Evolutionary conservation across 1,139 yeast species (phyloP).

Genomic region (Candida freyschussii): DNA sequence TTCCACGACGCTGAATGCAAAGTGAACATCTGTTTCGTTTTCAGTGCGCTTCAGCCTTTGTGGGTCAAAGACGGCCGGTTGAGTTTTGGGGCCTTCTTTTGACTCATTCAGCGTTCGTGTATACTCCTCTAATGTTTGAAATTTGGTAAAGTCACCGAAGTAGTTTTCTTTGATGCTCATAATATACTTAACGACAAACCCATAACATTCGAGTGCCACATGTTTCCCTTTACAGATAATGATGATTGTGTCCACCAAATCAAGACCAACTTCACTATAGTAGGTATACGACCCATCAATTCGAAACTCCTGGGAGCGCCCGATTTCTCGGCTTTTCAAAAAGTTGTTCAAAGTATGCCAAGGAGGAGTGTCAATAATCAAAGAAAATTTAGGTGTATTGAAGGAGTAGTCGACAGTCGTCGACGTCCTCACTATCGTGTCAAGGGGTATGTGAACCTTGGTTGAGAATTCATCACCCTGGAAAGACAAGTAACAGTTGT

Average conservation of each 20-base stretch:
- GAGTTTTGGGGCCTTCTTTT: not conserved
- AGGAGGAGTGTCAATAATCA: conserved; percentile 73
- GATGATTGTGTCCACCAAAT: conserved; percentile 64
- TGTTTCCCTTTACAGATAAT: conserved; percentile 62
- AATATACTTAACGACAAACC: conserved; percentile 70
- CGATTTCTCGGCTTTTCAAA: conserved; percentile 55
- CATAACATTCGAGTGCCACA: conserved; percentile 69
- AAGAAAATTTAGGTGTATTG: conserved; percentile 54
- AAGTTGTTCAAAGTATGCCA: conserved; percentile 88
- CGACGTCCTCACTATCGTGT: conserved; percentile 52
- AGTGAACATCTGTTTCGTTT: conserved; percentile 73
- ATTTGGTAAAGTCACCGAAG: conserved; percentile 81
- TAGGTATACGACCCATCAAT: conserved; percentile 66
- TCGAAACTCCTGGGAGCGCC: conserved; percentile 57
- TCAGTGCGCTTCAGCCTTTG: conserved; percentile 48
- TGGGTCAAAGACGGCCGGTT: conserved; percentile 8
- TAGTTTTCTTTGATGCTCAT: conserved; percentile 82
- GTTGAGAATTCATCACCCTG: conserved; percentile 58
- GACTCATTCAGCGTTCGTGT: conserved; percentile 6
- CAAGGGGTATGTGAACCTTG: conserved; percentile 52
- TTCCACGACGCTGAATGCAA: conserved; percentile 62
- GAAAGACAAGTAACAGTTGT: conserved; percentile 70
- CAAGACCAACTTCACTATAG: conserved; percentile 52
- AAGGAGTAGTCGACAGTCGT: conserved; percentile 52
- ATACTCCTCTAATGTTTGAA: conserved; percentile 74